phyloP scores from a whole-genome alignment of 306 rosid genomes.

The Cotoneaster glaucophyllus region DNA sequence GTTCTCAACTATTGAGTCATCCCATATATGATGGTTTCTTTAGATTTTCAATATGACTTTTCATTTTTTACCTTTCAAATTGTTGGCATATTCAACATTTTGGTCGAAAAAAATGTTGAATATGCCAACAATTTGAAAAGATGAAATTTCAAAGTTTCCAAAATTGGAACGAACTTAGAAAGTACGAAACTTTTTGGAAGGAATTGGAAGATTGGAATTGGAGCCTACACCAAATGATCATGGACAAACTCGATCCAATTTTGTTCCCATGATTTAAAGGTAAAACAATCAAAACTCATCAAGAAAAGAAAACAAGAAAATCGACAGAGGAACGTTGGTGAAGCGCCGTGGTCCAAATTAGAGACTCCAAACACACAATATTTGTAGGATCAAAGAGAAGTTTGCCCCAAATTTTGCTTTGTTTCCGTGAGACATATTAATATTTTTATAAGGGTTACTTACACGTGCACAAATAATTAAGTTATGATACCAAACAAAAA shows the following conservation, averaged over 20 bases:
- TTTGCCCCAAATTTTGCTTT: neutral
- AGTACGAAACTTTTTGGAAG: too few species aligned
- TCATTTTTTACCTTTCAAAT: too few species aligned
- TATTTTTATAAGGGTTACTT: neutral
- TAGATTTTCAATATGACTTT: too few species aligned
- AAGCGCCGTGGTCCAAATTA: slow-evolving; percentile 15
- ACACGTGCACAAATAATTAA: neutral
- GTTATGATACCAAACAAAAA: neutral
- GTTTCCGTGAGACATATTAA: neutral
- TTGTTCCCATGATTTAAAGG: neutral
- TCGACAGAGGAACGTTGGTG: neutral
- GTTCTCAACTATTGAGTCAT: too few species aligned
- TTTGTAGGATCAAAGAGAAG: neutral
- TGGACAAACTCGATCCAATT: neutral
- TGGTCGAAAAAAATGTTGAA: too few species aligned
- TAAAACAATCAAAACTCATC: neutral
- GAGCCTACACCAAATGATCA: neutral
- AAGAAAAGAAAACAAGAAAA: neutral
- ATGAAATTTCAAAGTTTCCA: too few species aligned
- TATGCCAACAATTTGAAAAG: too few species aligned
- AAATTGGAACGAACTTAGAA: too few species aligned
- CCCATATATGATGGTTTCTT: too few species aligned
- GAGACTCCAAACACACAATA: neutral
- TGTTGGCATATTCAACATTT: too few species aligned
- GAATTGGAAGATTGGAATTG: too few species aligned